Percentiles rank a stretch among this genome's conserved stretches.
Evolutionary conservation across 2,329 filamentous ascomycete species (phyloP).

Genomic region (Fusarium duplospermum): DNA sequence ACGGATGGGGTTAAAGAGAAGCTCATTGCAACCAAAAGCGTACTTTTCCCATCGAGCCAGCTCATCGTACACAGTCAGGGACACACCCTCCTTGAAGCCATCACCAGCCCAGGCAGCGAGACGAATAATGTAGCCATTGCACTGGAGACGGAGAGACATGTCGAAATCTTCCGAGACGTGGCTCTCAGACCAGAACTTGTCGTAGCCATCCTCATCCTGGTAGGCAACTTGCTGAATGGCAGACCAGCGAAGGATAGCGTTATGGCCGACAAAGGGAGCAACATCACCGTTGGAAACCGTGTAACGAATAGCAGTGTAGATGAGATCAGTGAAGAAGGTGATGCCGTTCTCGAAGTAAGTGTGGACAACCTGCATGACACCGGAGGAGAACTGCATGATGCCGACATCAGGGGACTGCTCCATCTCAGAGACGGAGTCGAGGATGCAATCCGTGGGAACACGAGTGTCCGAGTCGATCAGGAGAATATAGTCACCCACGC

Average conservation of each 20-base stretch:
- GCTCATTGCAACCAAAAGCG: conserved; percentile 85
- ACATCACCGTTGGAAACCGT: conserved; percentile 83
- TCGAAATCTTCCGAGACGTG: conserved; percentile 87
- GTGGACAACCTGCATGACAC: conserved; percentile 82
- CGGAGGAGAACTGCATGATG: conserved; percentile 81
- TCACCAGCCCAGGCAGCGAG: conserved; percentile 78
- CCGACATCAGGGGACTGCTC: conserved; percentile 82
- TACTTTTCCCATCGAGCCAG: conserved; percentile 89
- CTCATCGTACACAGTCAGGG: conserved; percentile 86
- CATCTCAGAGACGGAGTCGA: conserved; percentile 86
- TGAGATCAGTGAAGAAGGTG: conserved; percentile 78
- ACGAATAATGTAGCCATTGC: conserved; percentile 77
- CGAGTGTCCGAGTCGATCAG: conserved; percentile 84
- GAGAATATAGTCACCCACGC: conserved; percentile 82
- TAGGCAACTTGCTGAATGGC: conserved; percentile 81
- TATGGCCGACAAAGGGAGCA: conserved; percentile 84
- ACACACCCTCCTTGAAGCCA: conserved; percentile 87
- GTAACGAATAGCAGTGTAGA: conserved; percentile 82
- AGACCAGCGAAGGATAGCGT: conserved; percentile 80
- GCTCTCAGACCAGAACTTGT: conserved; percentile 85
- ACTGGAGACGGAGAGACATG: conserved; percentile 82
- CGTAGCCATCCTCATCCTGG: conserved; percentile 75
- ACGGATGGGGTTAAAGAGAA: conserved; percentile 82
- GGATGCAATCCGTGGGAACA: conserved; percentile 79
- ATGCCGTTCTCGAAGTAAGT: conserved; percentile 79